A percentile compares a stretch with the other conserved stretches of the same genome.
Evolutionary conservation across 352 stramenopile species (phyloP).

Genomic region (Pythium oligandrum): DNA sequence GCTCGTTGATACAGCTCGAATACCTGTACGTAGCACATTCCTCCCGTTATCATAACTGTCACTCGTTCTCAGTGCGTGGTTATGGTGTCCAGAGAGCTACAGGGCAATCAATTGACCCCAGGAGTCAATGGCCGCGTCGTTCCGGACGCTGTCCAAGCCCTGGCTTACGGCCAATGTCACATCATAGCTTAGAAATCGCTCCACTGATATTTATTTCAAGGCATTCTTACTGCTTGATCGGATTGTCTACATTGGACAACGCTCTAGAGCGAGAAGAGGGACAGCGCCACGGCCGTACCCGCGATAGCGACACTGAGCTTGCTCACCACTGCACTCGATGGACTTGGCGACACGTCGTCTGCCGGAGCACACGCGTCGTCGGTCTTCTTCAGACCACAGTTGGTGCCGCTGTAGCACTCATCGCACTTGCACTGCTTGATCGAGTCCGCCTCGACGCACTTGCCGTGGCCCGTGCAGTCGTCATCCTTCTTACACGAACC

Average conservation of each 20-base stretch:
- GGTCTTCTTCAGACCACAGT: slow-evolving; percentile 68
- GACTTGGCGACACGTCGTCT: neutral
- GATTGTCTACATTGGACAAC: too few relatives aligned
- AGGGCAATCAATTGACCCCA: slow-evolving; percentile 47
- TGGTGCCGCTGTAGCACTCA: slow-evolving; percentile 69
- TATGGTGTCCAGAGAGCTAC: slow-evolving; percentile 28
- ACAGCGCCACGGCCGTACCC: neutral
- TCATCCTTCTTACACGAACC: slow-evolving; percentile 48
- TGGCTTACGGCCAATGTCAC: slow-evolving; percentile 36
- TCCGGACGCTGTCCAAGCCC: slow-evolving; percentile 33
- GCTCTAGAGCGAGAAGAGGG: neutral
- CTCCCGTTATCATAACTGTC: too few relatives aligned
- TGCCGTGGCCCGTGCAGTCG: slow-evolving; percentile 65
- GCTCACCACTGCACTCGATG: slow-evolving; percentile 1
- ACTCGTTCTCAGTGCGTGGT: too few relatives aligned
- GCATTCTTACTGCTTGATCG: neutral
- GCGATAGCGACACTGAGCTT: neutral
- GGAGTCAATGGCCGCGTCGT: slow-evolving; percentile 25
- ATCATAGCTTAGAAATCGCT: slow-evolving; percentile 13
- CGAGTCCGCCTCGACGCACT: slow-evolving; percentile 66
- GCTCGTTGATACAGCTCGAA: slow-evolving; percentile 36
- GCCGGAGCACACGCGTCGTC: slow-evolving; percentile 12
- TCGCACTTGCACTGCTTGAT: slow-evolving; percentile 70
- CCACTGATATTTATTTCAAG: slow-evolving; percentile 3
- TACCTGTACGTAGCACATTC: slow-evolving; percentile 37